Base-by-base conservation (phyloP, 495 filamentous ascomycete genomes). In the Penicillium dipodomyicola region DNA sequence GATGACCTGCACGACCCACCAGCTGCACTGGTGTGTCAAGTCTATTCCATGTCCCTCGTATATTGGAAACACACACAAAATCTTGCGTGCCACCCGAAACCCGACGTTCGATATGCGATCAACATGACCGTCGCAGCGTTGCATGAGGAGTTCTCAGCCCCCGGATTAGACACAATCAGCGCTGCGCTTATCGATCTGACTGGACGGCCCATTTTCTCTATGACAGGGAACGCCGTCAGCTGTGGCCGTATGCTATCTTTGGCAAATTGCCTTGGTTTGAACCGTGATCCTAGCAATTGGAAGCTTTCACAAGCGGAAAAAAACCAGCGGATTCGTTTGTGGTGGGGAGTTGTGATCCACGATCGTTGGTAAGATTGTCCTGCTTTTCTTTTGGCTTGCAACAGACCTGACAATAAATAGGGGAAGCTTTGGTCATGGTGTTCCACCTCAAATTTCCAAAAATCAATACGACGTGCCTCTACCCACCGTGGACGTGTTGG, bases 261-360 rank as follows among this genome's bases (percentile, higher is more conserved):
- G 40, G 72, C 79, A 7, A 77, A 81, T 56, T 80, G 75, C 55
- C 72, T 82, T 49, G 79, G 79, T 23, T 59, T 82, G 45, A 81
- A 82, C 46, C 73, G 77, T 17, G 75, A 80, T 42, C 78, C 78
- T 10, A 70, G 69, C 27, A 60, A 69, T 43, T 82, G 79, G 79
- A 76, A 77, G 49, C 67, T 81, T n/a, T 74, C 76, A 7, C 68
- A 65, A 12, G 52, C 62, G 33, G 78, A 82, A 39, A 80, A 81
- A 56, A 67, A 77, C 43, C 68, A 78, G 25, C 69, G 79, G 6
- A 70, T 77, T 15, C 74, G 75, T 17, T 63, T 81, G 12, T 82
- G 79, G 79, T 82, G 79, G 79, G 77, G 74, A 12, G 72, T 82
- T 22, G 71, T 82, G 0, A 80, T 82, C 29, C 78, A 82, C 56